Percentiles rank a stretch among this genome's conserved stretches.
These are phyloP conservation scores for Kodamaea hsintzibuensis DNA, from an alignment of 805 yeast genomes.

Conservation along the genomic window DNA sequence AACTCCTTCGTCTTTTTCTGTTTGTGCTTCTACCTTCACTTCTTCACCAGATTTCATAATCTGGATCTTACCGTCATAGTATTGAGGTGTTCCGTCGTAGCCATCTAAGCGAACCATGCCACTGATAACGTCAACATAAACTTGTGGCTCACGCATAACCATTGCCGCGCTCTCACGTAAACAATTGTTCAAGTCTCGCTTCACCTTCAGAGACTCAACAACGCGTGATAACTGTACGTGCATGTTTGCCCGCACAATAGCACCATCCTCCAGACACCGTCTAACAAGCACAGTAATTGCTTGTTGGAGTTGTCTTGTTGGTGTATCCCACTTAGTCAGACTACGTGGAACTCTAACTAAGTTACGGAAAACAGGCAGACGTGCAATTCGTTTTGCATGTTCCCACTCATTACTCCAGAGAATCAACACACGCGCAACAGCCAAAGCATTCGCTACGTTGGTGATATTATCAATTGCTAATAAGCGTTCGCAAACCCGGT, in stretches of 20 bases:
- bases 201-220: slow-evolving; percentile 9
- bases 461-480: slow-evolving; percentile 33
- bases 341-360: slow-evolving; percentile 45
- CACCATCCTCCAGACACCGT: slow-evolving; percentile 59
- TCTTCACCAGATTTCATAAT: slow-evolving; percentile 13
- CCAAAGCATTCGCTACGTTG: slow-evolving; percentile 46
- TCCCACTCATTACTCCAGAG: slow-evolving; percentile 50
- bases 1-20: slow-evolving; percentile 44
- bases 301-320: slow-evolving; percentile 1
- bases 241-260: slow-evolving; percentile 5
- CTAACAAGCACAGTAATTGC: slow-evolving; percentile 58
- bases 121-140: slow-evolving; percentile 47
- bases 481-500: slow-evolving; percentile 45
- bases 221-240: slow-evolving; percentile 5
- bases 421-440: slow-evolving; percentile 55
- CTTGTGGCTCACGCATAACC: slow-evolving; percentile 49
- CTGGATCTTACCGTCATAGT: slow-evolving; percentile 12
- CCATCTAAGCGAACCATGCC: slow-evolving; percentile 44
- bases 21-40: slow-evolving; percentile 14
- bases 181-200: slow-evolving; percentile 32
- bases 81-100: slow-evolving; percentile 34
- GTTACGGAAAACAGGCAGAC: slow-evolving; percentile 45
- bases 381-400: slow-evolving; percentile 40
- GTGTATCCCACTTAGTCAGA: slow-evolving; percentile 21
- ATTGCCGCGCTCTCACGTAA: slow-evolving; percentile 53